Evolutionary conservation across 2,329 filamentous ascomycete species (phyloP).

Genomic region (Fusarium pseudograminearum): DNA sequence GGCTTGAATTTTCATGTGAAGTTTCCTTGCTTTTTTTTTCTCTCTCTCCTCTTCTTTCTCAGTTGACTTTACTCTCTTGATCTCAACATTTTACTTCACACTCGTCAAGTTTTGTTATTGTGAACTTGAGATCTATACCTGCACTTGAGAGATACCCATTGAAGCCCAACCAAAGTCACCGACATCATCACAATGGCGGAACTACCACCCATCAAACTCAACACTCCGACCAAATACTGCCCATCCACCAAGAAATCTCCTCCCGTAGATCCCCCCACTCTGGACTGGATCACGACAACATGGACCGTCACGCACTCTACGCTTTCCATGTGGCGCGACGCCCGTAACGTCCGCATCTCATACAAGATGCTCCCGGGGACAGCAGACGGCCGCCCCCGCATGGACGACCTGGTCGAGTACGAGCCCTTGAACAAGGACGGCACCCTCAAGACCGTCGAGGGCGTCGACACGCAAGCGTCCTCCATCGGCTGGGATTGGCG

Average conservation of each 20-base stretch:
- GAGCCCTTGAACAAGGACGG: constrained; percentile 63
- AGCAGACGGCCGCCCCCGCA: constrained; percentile 56
- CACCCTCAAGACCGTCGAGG: constrained; percentile 71
- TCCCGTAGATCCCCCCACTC: constrained; percentile 58
- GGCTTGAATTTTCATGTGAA: constrained; percentile 9
- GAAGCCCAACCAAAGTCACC: neutral
- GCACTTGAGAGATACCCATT: neutral
- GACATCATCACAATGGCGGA: constrained; percentile 34
- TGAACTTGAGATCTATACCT: neutral
- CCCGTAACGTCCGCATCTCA: constrained; percentile 83
- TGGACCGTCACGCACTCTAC: constrained; percentile 83
- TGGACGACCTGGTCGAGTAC: constrained; percentile 81
- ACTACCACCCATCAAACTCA: constrained; percentile 44
- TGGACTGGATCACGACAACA: constrained; percentile 72
- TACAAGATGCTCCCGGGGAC: constrained; percentile 68
- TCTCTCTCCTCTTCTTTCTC: neutral
- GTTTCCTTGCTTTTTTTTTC: constrained; percentile 3
- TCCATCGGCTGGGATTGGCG: constrained; percentile 77
- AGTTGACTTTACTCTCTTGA: neutral
- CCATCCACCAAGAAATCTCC: constrained; percentile 43
- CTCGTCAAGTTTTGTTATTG: neutral
- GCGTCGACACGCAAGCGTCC: constrained; percentile 67
- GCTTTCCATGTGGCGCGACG: constrained; percentile 82
- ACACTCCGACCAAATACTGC: constrained; percentile 63
- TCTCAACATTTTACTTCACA: neutral